These are phyloP conservation scores for Panaeolus cyanescens DNA, from an alignment of 768 basidiomycete genomes.

Conservation along the genomic window DNA sequence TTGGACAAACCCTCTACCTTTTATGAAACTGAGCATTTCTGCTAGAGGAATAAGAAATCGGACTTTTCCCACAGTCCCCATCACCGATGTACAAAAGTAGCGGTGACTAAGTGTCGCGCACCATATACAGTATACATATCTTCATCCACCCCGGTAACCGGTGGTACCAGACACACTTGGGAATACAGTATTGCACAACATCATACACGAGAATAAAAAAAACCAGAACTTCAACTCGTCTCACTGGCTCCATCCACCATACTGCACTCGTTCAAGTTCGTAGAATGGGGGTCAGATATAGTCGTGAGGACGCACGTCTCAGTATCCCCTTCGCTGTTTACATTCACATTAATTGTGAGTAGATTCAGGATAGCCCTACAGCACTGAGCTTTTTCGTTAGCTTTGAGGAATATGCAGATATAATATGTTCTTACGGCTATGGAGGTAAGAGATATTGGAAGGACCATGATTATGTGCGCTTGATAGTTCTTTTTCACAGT, in stretches of 20 bases:
- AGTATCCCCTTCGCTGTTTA: neutral
- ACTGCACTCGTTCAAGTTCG: neutral
- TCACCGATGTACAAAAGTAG: neutral
- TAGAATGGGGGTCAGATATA: neutral
- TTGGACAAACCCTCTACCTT: neutral
- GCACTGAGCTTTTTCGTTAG: neutral
- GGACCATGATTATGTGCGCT: neutral
- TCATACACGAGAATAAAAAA: too few species aligned
- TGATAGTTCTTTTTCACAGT: neutral
- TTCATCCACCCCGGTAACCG: too few species aligned
- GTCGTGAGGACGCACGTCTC: neutral
- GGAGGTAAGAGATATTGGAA: neutral
- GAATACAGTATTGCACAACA: too few species aligned
- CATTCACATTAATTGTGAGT: neutral
- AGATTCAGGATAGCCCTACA: neutral
- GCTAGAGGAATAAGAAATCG: neutral
- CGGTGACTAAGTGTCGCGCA: slow-evolving; percentile 1
- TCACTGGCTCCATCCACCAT: too few species aligned
- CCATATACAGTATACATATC: too few species aligned
- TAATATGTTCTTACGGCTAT: neutral
- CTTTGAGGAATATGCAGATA: neutral
- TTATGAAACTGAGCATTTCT: neutral
- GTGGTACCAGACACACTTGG: too few species aligned
- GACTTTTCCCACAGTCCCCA: neutral
- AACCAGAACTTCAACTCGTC: too few species aligned